Conservation (phyloP, 2,329 filamentous ascomycete species). For the Cytospora paraplurivora region DNA sequence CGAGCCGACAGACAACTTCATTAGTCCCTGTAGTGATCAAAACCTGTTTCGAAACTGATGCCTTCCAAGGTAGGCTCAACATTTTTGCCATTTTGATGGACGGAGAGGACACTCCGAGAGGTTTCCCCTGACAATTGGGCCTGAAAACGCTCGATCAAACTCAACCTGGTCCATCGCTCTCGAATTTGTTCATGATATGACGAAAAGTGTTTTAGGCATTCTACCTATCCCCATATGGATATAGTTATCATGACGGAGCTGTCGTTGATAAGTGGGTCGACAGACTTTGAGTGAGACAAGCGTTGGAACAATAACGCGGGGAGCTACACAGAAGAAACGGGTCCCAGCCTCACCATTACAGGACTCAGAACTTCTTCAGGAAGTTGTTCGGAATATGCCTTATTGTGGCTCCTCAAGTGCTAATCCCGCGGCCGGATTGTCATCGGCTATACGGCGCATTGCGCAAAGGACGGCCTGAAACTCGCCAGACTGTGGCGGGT, state of each 20-base stretch:
- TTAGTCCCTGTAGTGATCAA: not conserved
- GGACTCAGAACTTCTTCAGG: not conserved
- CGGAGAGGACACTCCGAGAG: not conserved
- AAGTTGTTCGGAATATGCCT: not conserved
- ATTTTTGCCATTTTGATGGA: no score
- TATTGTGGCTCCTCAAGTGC: no score
- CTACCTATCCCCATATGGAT: no score
- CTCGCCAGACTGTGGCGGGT: not conserved
- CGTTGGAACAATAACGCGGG: not conserved
- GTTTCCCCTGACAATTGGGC: not conserved
- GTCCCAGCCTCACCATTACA: not conserved
- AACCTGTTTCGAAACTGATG: not conserved
- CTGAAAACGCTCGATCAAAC: no score
- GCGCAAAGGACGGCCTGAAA: not conserved
- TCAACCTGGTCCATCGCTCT: no score
- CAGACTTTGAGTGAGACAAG: not conserved
- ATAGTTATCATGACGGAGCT: no score
- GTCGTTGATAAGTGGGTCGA: not conserved
- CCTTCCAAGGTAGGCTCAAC: not conserved
- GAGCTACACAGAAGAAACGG: not conserved
- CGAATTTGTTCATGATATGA: no score
- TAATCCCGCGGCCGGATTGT: not conserved
- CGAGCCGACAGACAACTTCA: not conserved
- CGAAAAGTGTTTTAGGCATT: no score
- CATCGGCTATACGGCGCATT: not conserved